These are phyloP conservation scores for Cordyceps militaris DNA, from an alignment of 2,329 filamentous ascomycete species.

Conservation along the genomic window DNA sequence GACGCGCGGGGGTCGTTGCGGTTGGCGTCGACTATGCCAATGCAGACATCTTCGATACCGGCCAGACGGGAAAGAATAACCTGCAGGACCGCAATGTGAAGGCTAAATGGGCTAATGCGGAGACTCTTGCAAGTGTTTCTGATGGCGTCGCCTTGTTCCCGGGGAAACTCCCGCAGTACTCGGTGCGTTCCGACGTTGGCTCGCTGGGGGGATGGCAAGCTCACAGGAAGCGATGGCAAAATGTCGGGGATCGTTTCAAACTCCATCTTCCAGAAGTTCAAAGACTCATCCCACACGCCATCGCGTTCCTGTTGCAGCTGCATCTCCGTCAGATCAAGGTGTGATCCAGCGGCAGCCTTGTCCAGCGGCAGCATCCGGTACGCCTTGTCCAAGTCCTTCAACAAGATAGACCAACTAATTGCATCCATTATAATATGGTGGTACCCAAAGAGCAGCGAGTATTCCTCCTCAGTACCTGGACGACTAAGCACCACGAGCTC, in stretches of 20 bases:
- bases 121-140: conserved; percentile 15
- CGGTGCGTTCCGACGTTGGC: conserved; percentile 15
- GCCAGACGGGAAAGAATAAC: conserved; percentile 28
- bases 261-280: conserved; percentile 28
- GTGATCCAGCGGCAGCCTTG: background rate
- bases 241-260: conserved; percentile 18
- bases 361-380: conserved; percentile 24
- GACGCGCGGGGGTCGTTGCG: conserved; percentile 27
- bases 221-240: conserved; percentile 25
- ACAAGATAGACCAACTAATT: conserved; percentile 34
- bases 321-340: conserved; percentile 25
- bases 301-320: conserved; percentile 24
- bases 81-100: conserved; percentile 37
- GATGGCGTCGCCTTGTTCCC: conserved; percentile 14
- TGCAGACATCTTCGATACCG: conserved; percentile 32
- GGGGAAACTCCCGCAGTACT: conserved; percentile 11
- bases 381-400: conserved; percentile 35
- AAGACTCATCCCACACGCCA: conserved; percentile 22
- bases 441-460: conserved; percentile 35
- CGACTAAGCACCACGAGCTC: conserved; percentile 27
- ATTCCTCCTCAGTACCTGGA: conserved; percentile 21
- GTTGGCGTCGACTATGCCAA: conserved; percentile 43
- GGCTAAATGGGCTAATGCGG: conserved; percentile 32
- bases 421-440: conserved; percentile 48
- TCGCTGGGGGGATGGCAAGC: background rate